Base-by-base conservation (phyloP, 805 yeast genomes). In the Zygosaccharomyces pseudorouxii region DNA sequence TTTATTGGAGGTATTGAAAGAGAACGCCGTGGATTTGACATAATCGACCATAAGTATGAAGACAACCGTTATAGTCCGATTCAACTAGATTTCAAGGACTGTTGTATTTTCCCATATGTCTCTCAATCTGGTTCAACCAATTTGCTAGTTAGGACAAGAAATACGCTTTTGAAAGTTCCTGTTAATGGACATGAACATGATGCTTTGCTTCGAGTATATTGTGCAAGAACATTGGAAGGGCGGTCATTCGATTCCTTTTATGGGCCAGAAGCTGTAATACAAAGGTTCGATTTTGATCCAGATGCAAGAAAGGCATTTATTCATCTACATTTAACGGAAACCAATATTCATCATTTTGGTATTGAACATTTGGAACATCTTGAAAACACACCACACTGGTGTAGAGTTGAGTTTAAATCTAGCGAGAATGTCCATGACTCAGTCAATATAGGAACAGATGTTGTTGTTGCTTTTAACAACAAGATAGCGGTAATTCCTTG, bases 381-480 rank as follows among this genome's bases (percentile, higher is more conserved):
- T 7, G 20, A 14, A 9, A 9, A 16, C 14, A 14, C 12, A 9
- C 20, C 20, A 14, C 16, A 11, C 5, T 14, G 12, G 19, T 33
- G 37, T 6, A n/a, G 19, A 9, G 16, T 14, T 16, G 20, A 35
- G 14, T 41, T 47, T 5, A 36, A 42, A 33, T 20, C 25, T 3
- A 35, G 35, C 12, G 45, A 48, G 8, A 47, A 51, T 16, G 49
- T 51, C 3, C 38, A 42, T 18, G 54, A 51, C 30, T 47, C 54
- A 2, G 23, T 39, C 9, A 38, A 42, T 30, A 16, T 51, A 23
- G 54, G 54, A n/a, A 16, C 33, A 19, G 39, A 20, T 18, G 50
- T 44, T 36, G 47, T 49, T 10, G 51, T 52, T 11, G 52, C 52
- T 11, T 42, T 42, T 11, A 43, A 38, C n/a, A 33, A 33, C 14